phyloP scores from a whole-genome alignment of 345 rosid species.

The rapeseed (Brassica napus) region Da-Ae NC_063442.1:28372001-28372500 shows the following conservation, averaged over 20 bases:
- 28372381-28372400: too few relatives aligned
- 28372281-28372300: background rate
- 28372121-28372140: background rate
- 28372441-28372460: too few relatives aligned
- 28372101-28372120: background rate
- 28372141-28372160: constrained; percentile 8
- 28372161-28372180: constrained; percentile 9
- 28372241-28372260: background rate
- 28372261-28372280: background rate
- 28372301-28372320: constrained; percentile 30
- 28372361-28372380: too few relatives aligned
- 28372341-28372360: constrained; percentile 77
- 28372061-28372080: constrained; percentile 6
- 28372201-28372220: background rate
- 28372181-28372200: background rate
- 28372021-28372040: background rate
- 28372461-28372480: too few relatives aligned
- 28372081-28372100: background rate
- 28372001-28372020: background rate
- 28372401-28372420: too few relatives aligned
- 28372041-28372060: constrained; percentile 7
- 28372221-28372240: constrained; percentile 2
- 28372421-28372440: too few relatives aligned
- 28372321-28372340: constrained; percentile 87
- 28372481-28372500: too few relatives aligned